Evolutionary conservation across 352 stramenopile genomes (phyloP).

Genomic region (Globisporangium nodosum): DNA sequence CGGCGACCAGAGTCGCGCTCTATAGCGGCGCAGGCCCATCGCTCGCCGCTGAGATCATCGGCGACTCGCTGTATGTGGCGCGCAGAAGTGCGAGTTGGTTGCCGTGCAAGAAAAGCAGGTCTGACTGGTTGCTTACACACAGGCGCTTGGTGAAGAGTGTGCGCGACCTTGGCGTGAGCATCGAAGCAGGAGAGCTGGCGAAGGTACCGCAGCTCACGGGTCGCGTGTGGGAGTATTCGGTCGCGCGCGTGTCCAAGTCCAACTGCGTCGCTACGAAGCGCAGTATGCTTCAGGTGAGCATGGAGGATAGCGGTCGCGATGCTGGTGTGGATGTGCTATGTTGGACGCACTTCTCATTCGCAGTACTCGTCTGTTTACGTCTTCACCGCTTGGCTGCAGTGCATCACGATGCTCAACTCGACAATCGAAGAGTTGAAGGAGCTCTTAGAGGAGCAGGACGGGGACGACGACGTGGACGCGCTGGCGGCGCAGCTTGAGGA

Average conservation of each 20-base stretch:
- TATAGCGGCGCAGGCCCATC: conserved; percentile 74
- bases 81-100: background rate
- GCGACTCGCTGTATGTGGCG: conserved; percentile 47
- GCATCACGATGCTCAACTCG: conserved; percentile 76
- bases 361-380: background rate
- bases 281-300: conserved; percentile 71
- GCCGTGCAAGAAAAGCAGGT: background rate
- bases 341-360: background rate
- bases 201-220: conserved; percentile 70
- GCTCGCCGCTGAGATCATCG: conserved; percentile 69
- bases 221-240: conserved; percentile 79
- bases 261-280: conserved; percentile 84
- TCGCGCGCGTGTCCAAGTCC: conserved; percentile 67
- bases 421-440: conserved; percentile 78
- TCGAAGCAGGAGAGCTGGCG: conserved; percentile 42
- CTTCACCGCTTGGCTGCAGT: conserved; percentile 18
- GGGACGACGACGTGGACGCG: conserved; percentile 14
- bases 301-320: no score
- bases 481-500: conserved; percentile 26
- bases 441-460: conserved; percentile 48
- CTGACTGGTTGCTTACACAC: conserved; percentile 1
- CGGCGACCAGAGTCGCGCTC: conserved; percentile 69
- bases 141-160: conserved; percentile 78
- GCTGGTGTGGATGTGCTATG: background rate
- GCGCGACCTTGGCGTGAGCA: conserved; percentile 35